Evolutionary conservation across 2,329 filamentous ascomycete genomes (phyloP).

Genomic region (Penicillium griseofulvum): DNA sequence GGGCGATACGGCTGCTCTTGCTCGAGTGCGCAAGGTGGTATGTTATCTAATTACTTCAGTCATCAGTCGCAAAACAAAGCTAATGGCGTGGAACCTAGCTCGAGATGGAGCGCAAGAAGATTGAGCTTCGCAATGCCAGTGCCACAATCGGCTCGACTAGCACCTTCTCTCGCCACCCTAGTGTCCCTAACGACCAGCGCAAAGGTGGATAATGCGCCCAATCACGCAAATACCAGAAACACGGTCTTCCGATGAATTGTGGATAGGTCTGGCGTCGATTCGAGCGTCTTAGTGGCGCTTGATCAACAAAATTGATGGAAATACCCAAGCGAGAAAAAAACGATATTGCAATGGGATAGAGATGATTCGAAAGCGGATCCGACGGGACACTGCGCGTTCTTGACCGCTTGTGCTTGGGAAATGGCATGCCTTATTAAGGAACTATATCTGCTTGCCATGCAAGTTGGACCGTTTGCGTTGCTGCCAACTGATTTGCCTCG

Average conservation of each 20-base stretch:
- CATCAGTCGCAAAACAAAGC: not conserved
- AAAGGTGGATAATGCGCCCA: conserved; percentile 21
- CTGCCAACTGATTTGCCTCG: not conserved
- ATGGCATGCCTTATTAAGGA: not conserved
- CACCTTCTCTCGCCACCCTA: conserved; percentile 24
- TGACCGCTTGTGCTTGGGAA: not conserved
- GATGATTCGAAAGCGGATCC: not conserved
- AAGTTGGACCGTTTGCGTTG: not conserved
- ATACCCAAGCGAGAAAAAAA: conserved; percentile 13
- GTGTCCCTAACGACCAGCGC: conserved; percentile 19
- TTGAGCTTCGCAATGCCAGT: conserved; percentile 44
- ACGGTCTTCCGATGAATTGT: not conserved
- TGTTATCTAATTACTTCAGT: conserved; percentile 21
- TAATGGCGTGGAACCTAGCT: conserved; percentile 29
- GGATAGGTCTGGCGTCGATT: conserved; percentile 6
- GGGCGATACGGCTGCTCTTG: conserved; percentile 43
- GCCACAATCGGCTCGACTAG: conserved; percentile 36
- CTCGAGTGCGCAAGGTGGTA: conserved; percentile 50
- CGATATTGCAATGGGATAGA: conserved; percentile 5
- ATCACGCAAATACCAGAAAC: not conserved
- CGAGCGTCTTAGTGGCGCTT: conserved; percentile 56
- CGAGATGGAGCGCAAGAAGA: conserved; percentile 51
- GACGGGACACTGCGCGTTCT: not conserved
- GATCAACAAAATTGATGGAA: conserved; percentile 14
- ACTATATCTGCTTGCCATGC: not conserved